phyloP scores from a whole-genome alignment of 805 yeast genomes.

The Jamesozyma rosinii region DNA sequence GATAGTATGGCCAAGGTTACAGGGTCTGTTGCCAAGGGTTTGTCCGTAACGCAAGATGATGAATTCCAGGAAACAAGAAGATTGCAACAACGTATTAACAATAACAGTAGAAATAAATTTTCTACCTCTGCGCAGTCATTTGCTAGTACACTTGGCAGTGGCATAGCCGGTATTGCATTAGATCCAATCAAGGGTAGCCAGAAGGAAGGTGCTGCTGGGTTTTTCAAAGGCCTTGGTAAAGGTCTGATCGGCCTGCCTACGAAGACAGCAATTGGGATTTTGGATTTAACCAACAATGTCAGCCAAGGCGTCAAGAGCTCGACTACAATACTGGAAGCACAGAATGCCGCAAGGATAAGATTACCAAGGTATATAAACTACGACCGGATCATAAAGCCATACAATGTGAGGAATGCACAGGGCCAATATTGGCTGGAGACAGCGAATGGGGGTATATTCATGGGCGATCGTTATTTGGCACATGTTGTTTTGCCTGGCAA shows the following conservation, averaged over 20 bases:
- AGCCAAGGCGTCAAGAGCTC: constrained; percentile 91
- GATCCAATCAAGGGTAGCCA: constrained; percentile 87
- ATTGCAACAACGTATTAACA: constrained; percentile 62
- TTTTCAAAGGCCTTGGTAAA: constrained; percentile 85
- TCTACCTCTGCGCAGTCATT: constrained; percentile 83
- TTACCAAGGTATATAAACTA: constrained; percentile 66
- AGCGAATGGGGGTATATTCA: constrained; percentile 69
- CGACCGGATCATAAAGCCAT: constrained; percentile 69
- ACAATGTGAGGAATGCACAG: constrained; percentile 72
- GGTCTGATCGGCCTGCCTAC: constrained; percentile 96
- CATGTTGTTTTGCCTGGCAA: constrained; percentile 78
- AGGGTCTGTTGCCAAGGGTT: constrained; percentile 89
- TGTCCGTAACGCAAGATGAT: constrained; percentile 79
- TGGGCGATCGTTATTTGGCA: constrained; percentile 69
- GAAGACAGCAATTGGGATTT: constrained; percentile 88
- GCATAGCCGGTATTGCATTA: constrained; percentile 79
- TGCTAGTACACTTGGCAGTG: constrained; percentile 78
- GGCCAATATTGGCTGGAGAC: constrained; percentile 90
- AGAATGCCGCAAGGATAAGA: constrained; percentile 67
- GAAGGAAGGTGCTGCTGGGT: constrained; percentile 85
- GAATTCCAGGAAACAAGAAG: constrained; percentile 77
- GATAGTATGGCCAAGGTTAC: constrained; percentile 90
- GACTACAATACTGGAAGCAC: constrained; percentile 79
- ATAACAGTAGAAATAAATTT: constrained; percentile 76
- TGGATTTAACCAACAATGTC: constrained; percentile 85